These are phyloP conservation scores for Larix sibirica DNA, from an alignment of 83 land plant species.

Conservation along the genomic window DNA sequence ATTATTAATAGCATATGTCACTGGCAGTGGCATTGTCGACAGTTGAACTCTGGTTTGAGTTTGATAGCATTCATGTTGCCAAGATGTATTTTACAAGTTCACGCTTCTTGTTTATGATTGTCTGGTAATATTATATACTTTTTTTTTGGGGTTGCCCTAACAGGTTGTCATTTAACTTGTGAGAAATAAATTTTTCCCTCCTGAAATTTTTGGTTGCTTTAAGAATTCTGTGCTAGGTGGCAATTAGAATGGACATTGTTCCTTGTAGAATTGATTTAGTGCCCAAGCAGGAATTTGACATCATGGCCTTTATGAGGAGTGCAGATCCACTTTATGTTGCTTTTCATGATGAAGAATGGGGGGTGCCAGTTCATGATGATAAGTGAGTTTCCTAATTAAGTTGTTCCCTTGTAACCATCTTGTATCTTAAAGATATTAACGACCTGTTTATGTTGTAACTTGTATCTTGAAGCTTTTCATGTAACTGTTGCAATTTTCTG, in stretches of 20 bases:
- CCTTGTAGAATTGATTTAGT: neutral
- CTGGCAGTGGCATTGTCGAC: neutral
- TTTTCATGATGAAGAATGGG: conserved; percentile 83
- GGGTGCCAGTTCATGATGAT: conserved; percentile 75
- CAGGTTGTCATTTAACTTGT: conserved; percentile 1
- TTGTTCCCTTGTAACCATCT: neutral
- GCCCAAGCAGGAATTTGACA: neutral
- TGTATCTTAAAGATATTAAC: neutral
- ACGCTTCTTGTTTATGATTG: neutral
- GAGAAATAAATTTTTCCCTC: neutral
- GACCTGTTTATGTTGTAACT: neutral
- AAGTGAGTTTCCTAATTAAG: conserved; percentile 32
- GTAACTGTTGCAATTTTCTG: neutral
- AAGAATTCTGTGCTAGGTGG: neutral
- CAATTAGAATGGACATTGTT: neutral
- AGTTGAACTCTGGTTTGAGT: neutral
- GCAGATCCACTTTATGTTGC: conserved; percentile 63
- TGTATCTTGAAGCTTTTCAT: neutral
- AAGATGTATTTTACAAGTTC: neutral
- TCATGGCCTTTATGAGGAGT: neutral
- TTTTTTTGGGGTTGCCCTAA: neutral
- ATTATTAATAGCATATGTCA: neutral
- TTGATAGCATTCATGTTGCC: neutral
- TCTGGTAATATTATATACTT: neutral
- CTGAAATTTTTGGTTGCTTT: neutral